phyloP scores from a whole-genome alignment of 768 basidiomycete genomes.

The Boletus pseudopeckii region DNA sequence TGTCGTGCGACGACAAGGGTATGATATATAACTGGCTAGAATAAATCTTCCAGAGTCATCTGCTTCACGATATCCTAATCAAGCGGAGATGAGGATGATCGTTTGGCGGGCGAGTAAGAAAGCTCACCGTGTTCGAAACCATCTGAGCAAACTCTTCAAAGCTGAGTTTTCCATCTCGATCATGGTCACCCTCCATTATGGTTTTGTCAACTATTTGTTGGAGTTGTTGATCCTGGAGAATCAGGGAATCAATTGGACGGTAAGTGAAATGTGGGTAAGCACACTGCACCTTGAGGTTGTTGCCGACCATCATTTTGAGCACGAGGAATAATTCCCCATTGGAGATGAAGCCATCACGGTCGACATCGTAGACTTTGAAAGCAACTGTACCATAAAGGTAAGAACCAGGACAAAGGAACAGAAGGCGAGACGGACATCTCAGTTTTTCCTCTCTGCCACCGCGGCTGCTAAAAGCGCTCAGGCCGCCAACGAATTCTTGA shows the following conservation, averaged over 20 bases:
- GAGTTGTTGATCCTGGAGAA: slow-evolving; percentile 84
- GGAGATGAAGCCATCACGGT: slow-evolving; percentile 95
- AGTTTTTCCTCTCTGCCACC: slow-evolving; percentile 97
- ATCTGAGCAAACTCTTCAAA: slow-evolving; percentile 97
- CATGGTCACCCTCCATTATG: slow-evolving; percentile 99
- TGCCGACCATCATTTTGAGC: slow-evolving; percentile 99
- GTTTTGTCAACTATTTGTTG: slow-evolving; percentile 99
- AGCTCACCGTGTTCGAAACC: slow-evolving; percentile 89
- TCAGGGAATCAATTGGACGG: background rate
- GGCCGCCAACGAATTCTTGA: slow-evolving; percentile 96
- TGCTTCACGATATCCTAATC: slow-evolving; percentile 94
- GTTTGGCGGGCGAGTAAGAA: background rate
- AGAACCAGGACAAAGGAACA: background rate
- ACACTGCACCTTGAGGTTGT: slow-evolving; percentile 82
- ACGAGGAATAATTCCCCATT: slow-evolving; percentile 99
- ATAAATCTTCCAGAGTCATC: slow-evolving; percentile 95
- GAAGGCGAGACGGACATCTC: slow-evolving; percentile 59
- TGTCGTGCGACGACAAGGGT: slow-evolving; percentile 16
- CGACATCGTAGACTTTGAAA: slow-evolving; percentile 99
- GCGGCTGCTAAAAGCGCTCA: slow-evolving; percentile 96
- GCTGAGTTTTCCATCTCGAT: slow-evolving; percentile 94
- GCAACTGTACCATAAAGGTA: slow-evolving; percentile 61
- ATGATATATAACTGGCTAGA: slow-evolving; percentile 41
- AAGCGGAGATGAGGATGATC: slow-evolving; percentile 5
- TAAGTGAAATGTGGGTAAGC: background rate